Conservation (phyloP, 495 filamentous ascomycete species). For the Penicillium waksmanii region DNA sequence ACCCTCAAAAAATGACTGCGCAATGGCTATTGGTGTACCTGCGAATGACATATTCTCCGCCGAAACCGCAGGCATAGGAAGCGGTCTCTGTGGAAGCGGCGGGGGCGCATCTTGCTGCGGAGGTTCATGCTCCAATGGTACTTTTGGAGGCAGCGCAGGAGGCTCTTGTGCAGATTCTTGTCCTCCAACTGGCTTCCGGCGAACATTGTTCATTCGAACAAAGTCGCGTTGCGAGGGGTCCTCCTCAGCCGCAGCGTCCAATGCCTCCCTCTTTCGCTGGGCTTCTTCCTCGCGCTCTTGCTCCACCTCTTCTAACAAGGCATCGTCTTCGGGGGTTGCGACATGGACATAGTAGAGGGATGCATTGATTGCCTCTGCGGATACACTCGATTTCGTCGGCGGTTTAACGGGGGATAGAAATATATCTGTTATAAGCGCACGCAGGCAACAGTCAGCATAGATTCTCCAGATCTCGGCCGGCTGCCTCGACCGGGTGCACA, state of each 20-base stretch:
- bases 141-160: not conserved
- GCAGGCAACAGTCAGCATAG: constrained; percentile 18
- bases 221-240: constrained; percentile 34
- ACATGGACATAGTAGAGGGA: constrained; percentile 92
- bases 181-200: constrained; percentile 45
- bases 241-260: constrained; percentile 29
- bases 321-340: constrained; percentile 63
- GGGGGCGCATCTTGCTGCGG: constrained; percentile 19
- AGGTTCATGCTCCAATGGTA: constrained; percentile 13
- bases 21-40: constrained; percentile 22
- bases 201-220: constrained; percentile 44
- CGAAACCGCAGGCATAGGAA: constrained; percentile 23
- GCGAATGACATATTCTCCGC: constrained; percentile 30
- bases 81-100: constrained; percentile 23
- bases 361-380: constrained; percentile 80
- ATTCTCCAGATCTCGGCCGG: constrained; percentile 12
- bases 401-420: constrained; percentile 93
- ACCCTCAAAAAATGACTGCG: not conserved
- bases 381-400: constrained; percentile 77
- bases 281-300: constrained; percentile 47
- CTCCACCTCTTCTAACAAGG: constrained; percentile 50
- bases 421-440: constrained; percentile 62
- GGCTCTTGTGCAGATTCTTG: constrained; percentile 4
- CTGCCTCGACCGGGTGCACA: not conserved
- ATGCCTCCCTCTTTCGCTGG: constrained; percentile 47